Evolutionary conservation across 2,329 filamentous ascomycete genomes (phyloP), one percentile per base, ranked within the genome.

Genomic region (Epichloe elymi): DNA sequence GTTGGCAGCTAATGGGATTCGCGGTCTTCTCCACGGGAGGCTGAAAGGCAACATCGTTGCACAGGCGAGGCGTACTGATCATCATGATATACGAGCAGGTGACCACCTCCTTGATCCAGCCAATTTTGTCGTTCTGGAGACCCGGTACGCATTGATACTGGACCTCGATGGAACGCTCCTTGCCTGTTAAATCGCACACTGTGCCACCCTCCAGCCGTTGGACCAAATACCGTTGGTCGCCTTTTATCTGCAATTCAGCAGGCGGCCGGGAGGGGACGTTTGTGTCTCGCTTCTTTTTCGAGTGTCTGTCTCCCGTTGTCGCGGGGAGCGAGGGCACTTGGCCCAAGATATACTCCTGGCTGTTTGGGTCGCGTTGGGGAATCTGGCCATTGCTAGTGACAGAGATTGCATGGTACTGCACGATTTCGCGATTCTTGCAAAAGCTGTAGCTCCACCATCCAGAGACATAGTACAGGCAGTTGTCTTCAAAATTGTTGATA

Each of bases 371-470:
- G 59, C 87, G 83, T 44, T 83, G 75, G 0, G 90, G 90, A 23
- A 87, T 84, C 11, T 85, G 79, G 3, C 83, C 82, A 53, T 82
- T 81, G 43, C 80, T 76, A 17, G 68, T 69, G 2, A 81, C 80
- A 1, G 88, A 79, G 53, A 91, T 70, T 43, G 88, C 88, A 65
- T 96, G 90, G 67, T 94, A 96, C 67, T 96, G 90, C 61, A 87
- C 85, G 55, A 96, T 83, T 56, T 91, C 82, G 55, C 83, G 78
- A 63, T 87, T 87, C 69, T 95, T 93, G 73, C 90, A 96, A 67
- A 95, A 95, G 59, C 84, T 86, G 68, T 96, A 96, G 62, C 86
- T 93, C 90, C 90, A 96, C 90, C 90, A 96, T 0, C 90, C 90
- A 1, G 82, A 86, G 57, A 89, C 71, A 56, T 75, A 80, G 70